phyloP scores from a whole-genome alignment of 1,284 basidiomycete genomes.

The Gomphus bonarii region DNA sequence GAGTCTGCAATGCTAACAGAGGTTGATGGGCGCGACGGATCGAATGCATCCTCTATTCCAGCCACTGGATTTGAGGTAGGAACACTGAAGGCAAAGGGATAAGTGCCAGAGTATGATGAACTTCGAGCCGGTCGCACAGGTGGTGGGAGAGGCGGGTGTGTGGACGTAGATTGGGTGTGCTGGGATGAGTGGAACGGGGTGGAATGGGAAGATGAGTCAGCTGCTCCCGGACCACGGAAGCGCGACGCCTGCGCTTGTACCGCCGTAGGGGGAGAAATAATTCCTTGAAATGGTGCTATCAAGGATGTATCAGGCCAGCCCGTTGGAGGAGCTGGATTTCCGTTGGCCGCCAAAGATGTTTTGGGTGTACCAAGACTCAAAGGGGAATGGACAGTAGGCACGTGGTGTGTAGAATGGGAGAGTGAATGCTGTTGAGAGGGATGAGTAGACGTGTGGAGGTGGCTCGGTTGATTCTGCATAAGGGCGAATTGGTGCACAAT shows the following conservation, averaged over 20 bases:
- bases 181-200: background rate
- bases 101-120: constrained; percentile 32
- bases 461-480: constrained; percentile 7
- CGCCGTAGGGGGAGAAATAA: background rate
- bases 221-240: background rate
- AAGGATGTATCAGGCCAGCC: background rate
- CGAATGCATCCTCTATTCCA: background rate
- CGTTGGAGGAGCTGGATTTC: background rate
- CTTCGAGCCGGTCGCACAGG: constrained; percentile 21
- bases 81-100: constrained; percentile 24
- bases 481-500: constrained; percentile 4
- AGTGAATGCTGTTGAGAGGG: background rate
- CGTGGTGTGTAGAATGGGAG: constrained; percentile 1
- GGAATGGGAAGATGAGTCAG: background rate
- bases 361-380: background rate
- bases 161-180: background rate
- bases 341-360: background rate
- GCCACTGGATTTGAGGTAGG: background rate
- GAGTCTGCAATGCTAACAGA: constrained; percentile 16
- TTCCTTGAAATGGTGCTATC: background rate
- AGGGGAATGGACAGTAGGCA: constrained; percentile 3
- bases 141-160: constrained; percentile 9
- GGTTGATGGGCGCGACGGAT: constrained; percentile 14
- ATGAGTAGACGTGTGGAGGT: background rate
- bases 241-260: background rate